Conservation (phyloP, 208 protist species). For the Leptomonas pyrrhocoris region DNA sequence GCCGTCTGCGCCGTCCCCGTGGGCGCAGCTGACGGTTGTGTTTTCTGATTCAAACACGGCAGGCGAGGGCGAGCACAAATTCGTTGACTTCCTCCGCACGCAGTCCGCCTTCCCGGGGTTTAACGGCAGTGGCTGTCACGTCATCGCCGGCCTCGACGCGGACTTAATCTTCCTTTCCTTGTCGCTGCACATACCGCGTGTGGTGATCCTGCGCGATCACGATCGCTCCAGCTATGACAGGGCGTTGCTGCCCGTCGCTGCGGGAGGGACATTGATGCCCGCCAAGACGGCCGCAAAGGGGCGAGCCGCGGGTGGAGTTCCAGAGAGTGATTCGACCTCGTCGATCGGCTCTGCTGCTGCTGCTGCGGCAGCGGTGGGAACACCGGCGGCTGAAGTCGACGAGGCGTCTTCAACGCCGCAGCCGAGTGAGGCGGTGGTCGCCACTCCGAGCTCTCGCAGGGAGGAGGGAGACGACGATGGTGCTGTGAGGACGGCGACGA, state of each 20-base stretch:
- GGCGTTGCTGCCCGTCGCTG: conserved; percentile 19
- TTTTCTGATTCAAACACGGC: conserved; percentile 95
- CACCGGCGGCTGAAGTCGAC: background rate
- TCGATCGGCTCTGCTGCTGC: conserved; percentile 9
- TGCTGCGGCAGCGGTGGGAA: background rate
- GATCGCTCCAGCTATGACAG: conserved; percentile 39
- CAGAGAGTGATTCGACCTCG: conserved; percentile 5
- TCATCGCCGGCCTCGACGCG: conserved; percentile 98
- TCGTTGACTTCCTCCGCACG: conserved; percentile 89
- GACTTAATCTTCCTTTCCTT: conserved; percentile 99
- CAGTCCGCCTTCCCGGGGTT: conserved; percentile 79
- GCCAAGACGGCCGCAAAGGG: background rate
- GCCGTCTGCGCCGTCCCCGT: conserved; percentile 41
- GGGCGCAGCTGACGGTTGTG: conserved; percentile 84
- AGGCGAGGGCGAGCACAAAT: conserved; percentile 97
- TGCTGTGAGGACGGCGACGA: background rate
- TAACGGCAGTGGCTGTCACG: conserved; percentile 87
- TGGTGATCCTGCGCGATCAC: conserved; percentile 92
- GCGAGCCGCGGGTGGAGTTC: background rate
- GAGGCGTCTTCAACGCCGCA: background rate
- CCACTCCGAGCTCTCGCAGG: background rate
- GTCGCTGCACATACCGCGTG: conserved; percentile 93
- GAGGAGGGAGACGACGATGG: background rate
- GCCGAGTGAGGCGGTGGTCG: background rate
- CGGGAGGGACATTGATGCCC: conserved; percentile 16